Evolutionary conservation across 1,284 basidiomycete species (phyloP).

Genomic region (Naganishia sp.): DNA sequence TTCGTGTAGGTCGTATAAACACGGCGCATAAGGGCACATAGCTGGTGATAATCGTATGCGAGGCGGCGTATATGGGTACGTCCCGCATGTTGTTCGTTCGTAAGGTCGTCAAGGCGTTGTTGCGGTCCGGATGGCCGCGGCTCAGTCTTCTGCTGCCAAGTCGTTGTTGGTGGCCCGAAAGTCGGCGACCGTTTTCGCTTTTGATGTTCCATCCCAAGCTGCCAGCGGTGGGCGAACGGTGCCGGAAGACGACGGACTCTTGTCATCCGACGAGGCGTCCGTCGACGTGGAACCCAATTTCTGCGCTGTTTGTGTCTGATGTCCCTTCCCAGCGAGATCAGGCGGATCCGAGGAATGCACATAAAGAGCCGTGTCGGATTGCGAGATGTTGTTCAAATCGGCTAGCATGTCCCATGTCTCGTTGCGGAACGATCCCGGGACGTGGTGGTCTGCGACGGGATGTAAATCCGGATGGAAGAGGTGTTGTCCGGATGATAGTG

Average conservation of each 20-base stretch:
- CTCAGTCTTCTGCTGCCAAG: no score
- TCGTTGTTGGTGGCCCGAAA: not conserved
- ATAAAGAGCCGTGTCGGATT: not conserved
- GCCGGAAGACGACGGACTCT: slow-evolving; percentile 3
- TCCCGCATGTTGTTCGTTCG: no score
- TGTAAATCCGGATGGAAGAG: slow-evolving; percentile 25
- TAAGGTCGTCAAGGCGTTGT: no score
- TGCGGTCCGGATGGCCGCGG: no score
- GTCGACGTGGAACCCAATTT: not conserved
- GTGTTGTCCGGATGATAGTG: not conserved
- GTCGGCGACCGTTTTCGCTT: slow-evolving; percentile 16
- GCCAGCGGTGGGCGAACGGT: slow-evolving; percentile 14
- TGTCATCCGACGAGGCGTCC: not conserved
- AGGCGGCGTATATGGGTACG: no score
- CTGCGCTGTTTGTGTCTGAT: not conserved
- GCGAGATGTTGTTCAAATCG: not conserved
- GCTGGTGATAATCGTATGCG: no score
- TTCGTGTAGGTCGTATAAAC: no score
- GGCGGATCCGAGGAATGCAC: not conserved
- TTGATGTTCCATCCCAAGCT: not conserved
- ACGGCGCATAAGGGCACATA: no score
- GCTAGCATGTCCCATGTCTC: not conserved
- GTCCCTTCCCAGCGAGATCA: not conserved
- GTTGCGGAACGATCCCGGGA: not conserved
- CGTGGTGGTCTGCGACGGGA: slow-evolving; percentile 14